These are phyloP conservation scores for Moniliella sp. DNA, from an alignment of 1,284 basidiomycete species.

Conservation along the genomic window DNA sequence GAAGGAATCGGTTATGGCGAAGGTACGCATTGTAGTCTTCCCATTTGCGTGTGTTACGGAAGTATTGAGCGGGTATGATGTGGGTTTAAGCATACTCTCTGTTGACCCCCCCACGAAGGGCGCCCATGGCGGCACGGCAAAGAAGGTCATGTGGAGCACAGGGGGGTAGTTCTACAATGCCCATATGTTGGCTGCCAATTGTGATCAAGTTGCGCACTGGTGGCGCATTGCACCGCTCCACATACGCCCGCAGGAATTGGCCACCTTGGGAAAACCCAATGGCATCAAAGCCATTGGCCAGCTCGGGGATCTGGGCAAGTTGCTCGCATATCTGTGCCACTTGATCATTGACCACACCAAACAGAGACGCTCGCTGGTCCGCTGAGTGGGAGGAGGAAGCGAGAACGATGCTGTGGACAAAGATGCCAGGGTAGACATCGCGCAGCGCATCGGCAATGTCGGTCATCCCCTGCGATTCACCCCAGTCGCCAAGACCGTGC, in stretches of 20 bases:
- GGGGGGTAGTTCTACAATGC: conserved; percentile 22
- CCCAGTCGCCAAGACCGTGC: conserved; percentile 66
- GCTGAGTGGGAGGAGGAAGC: conserved; percentile 50
- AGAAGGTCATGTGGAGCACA: conserved; percentile 48
- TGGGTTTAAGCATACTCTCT: conserved; percentile 35
- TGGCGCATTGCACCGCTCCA: conserved; percentile 51
- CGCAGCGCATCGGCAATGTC: conserved; percentile 49
- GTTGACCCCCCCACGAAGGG: conserved; percentile 56
- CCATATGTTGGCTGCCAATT: conserved; percentile 35
- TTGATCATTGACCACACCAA: conserved; percentile 57
- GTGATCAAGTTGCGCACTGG: conserved; percentile 48
- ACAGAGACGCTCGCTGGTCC: conserved; percentile 56
- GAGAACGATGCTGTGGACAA: conserved; percentile 49
- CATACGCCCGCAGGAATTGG: conserved; percentile 71
- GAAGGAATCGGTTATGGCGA: conserved; percentile 40
- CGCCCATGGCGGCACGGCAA: conserved; percentile 44
- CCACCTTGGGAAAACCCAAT: conserved; percentile 38
- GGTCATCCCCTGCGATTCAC: conserved; percentile 38
- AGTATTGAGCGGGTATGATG: conserved; percentile 42
- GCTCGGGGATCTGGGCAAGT: conserved; percentile 47
- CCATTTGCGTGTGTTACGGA: conserved; percentile 44
- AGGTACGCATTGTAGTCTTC: conserved; percentile 52
- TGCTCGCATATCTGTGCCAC: conserved; percentile 48
- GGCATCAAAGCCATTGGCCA: conserved; percentile 42
- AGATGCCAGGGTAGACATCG: conserved; percentile 57